Percentiles rank a stretch among this genome's conserved stretches.
phyloP scores from a whole-genome alignment of 164 flowering plant species.

The Vitis vinifera region DNA sequence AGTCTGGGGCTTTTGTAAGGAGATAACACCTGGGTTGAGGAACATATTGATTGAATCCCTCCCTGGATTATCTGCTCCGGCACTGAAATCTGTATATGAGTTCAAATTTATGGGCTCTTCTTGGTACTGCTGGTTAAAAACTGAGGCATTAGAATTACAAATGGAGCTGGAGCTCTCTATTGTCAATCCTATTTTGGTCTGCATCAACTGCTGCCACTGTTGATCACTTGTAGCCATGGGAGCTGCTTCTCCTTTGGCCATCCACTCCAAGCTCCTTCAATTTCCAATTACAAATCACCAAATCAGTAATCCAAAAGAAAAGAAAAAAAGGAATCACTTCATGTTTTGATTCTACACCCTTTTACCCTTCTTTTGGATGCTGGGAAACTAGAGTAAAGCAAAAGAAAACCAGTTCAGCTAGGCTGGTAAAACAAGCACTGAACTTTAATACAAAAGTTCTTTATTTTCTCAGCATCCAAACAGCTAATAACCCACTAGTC shows the following conservation, averaged over 20 bases:
- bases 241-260: slow-evolving; percentile 13
- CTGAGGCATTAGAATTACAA: slow-evolving; percentile 1
- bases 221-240: slow-evolving; percentile 12
- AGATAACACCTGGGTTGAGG: slow-evolving; percentile 10
- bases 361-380: neutral
- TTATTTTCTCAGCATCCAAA: neutral
- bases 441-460: no score
- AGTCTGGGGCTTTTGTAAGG: neutral
- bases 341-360: neutral
- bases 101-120: slow-evolving; percentile 20
- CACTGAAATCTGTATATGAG: slow-evolving; percentile 4
- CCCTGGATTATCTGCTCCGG: neutral
- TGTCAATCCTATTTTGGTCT: slow-evolving; percentile 8
- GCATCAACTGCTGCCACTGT: slow-evolving; percentile 26
- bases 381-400: neutral
- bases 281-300: neutral
- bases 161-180: neutral
- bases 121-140: slow-evolving; percentile 11
- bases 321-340: neutral
- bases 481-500: neutral
- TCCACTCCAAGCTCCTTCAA: slow-evolving; percentile 32
- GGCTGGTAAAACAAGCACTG: no score
- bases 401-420: no score
- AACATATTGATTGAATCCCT: neutral
- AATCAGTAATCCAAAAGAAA: neutral